These are phyloP conservation scores for Noccaea caerulescens DNA, from an alignment of 345 rosid species.

Conservation along the genomic window DNA sequence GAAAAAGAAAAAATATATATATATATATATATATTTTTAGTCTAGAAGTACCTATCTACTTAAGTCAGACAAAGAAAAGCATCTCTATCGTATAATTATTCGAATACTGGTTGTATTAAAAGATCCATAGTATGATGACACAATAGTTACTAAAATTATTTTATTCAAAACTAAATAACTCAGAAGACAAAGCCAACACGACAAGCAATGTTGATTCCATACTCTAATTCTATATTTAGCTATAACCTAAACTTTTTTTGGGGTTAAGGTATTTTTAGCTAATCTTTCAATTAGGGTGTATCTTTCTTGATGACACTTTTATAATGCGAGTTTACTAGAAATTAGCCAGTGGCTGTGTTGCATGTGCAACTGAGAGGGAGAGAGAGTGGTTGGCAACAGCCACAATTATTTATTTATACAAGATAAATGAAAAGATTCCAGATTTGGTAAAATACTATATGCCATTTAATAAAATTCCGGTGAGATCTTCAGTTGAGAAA, in stretches of 20 bases:
- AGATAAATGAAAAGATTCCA: slow-evolving; percentile 21
- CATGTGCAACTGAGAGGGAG: slow-evolving; percentile 38
- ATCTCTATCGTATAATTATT: neutral
- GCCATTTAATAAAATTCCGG: neutral
- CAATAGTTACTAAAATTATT: neutral
- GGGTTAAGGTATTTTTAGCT: neutral
- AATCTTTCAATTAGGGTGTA: slow-evolving; percentile 31
- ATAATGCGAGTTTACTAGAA: slow-evolving; percentile 13
- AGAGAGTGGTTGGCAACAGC: slow-evolving; percentile 39
- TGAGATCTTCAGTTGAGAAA: neutral
- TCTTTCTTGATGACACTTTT: slow-evolving; percentile 14
- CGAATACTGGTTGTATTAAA: neutral
- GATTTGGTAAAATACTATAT: slow-evolving; percentile 30
- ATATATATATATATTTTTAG: neutral
- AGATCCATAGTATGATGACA: slow-evolving; percentile 4
- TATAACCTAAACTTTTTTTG: too few species aligned
- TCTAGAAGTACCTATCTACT: neutral
- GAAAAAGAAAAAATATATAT: neutral
- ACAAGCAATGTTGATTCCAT: slow-evolving; percentile 49
- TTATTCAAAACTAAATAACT: slow-evolving; percentile 18
- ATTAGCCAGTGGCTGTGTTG: slow-evolving; percentile 30
- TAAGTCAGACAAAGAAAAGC: neutral
- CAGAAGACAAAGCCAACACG: slow-evolving; percentile 41
- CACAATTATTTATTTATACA: neutral
- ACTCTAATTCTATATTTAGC: slow-evolving; percentile 3